Evolutionary conservation across 1,139 yeast genomes (phyloP).

Genomic region (Candida freyschussii): DNA sequence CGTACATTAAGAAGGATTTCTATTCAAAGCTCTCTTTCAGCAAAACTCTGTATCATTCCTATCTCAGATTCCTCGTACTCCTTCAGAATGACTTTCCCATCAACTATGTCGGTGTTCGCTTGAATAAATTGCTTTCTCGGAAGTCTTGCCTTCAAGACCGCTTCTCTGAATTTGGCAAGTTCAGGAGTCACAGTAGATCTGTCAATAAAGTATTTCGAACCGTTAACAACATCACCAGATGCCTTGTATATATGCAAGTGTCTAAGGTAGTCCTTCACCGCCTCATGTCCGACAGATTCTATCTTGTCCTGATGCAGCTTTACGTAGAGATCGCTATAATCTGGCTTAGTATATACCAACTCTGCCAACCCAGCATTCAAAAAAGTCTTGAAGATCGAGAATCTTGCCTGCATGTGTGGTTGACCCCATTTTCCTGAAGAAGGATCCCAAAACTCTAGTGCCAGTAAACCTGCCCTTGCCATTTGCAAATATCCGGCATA

Average conservation of each 20-base stretch:
- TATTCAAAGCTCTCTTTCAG: constrained; percentile 45
- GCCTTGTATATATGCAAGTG: constrained; percentile 76
- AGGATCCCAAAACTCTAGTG: constrained; percentile 86
- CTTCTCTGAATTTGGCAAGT: constrained; percentile 58
- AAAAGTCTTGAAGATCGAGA: constrained; percentile 73
- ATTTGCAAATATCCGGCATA: constrained; percentile 68
- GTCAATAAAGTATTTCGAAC: constrained; percentile 56
- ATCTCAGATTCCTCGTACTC: constrained; percentile 73
- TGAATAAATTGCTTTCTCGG: constrained; percentile 85
- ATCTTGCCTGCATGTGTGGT: constrained; percentile 94
- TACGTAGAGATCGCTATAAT: constrained; percentile 54
- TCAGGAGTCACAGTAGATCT: constrained; percentile 66
- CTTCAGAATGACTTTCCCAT: constrained; percentile 45
- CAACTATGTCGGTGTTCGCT: constrained; percentile 56
- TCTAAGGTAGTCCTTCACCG: constrained; percentile 65
- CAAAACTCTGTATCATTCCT: constrained; percentile 76
- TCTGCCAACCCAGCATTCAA: constrained; percentile 59
- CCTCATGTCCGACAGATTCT: constrained; percentile 61
- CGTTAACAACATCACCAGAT: constrained; percentile 64
- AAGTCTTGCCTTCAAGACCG: constrained; percentile 63
- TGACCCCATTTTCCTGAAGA: constrained; percentile 82
- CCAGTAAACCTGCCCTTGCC: constrained; percentile 84
- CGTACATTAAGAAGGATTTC: constrained; percentile 1
- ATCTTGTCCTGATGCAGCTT: constrained; percentile 58
- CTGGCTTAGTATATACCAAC: constrained; percentile 41